phyloP scores from a whole-genome alignment of 2,329 filamentous ascomycete species.

The Pestalotiopsis fici region DNA sequence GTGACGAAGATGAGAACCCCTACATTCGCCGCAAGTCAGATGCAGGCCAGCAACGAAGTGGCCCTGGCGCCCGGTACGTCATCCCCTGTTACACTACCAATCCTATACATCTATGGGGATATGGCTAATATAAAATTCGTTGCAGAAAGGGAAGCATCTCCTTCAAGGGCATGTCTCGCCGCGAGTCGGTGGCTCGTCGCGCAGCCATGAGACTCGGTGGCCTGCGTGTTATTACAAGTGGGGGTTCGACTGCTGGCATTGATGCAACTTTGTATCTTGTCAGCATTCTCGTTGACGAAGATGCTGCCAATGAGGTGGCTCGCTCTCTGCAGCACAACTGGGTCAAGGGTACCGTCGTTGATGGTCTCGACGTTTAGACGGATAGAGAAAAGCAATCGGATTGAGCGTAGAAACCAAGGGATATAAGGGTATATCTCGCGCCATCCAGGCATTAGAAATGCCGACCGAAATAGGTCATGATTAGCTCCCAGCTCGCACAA shows the following conservation, averaged over 20 bases:
- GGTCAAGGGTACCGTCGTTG: conserved; percentile 83
- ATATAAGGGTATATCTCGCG: conserved; percentile 16
- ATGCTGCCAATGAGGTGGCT: conserved; percentile 74
- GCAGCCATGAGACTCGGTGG: conserved; percentile 72
- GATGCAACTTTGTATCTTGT: conserved; percentile 86
- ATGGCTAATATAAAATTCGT: conserved; percentile 19
- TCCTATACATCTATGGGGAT: background rate
- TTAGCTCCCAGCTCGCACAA: background rate
- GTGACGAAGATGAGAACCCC: conserved; percentile 79
- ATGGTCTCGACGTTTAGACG: conserved; percentile 77
- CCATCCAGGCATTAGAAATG: conserved; percentile 14
- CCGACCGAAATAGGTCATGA: conserved; percentile 14
- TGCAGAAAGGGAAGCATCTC: conserved; percentile 80
- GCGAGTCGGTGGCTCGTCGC: conserved; percentile 79
- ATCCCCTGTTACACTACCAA: background rate
- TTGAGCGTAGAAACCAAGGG: conserved; percentile 6
- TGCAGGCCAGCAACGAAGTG: conserved; percentile 58
- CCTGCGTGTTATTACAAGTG: conserved; percentile 75
- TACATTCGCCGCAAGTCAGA: conserved; percentile 79
- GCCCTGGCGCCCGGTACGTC: conserved; percentile 55
- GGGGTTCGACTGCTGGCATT: conserved; percentile 76
- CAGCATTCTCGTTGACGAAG: conserved; percentile 77
- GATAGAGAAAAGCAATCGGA: conserved; percentile 16
- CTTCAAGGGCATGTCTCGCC: conserved; percentile 72
- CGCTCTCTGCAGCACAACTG: conserved; percentile 79